phyloP scores from a whole-genome alignment of 768 basidiomycete species.

The Agaricus bisporus region DNA sequence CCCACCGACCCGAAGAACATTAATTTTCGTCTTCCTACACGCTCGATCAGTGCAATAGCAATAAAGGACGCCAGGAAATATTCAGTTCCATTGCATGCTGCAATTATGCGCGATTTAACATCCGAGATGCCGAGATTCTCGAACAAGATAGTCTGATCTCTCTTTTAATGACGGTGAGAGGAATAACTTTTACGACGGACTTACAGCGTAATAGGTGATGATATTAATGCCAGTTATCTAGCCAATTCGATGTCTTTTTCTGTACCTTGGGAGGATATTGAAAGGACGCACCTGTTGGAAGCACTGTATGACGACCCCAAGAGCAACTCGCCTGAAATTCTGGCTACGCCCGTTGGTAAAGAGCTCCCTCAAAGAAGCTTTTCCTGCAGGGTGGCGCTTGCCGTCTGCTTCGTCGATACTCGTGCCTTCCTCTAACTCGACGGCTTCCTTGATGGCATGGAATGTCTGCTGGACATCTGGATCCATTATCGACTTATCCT shows the following conservation, averaged over 20 bases:
- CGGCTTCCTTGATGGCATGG: slow-evolving; percentile 16
- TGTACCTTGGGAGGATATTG: not conserved
- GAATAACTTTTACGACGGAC: not conserved
- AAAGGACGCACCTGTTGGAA: slow-evolving; percentile 45
- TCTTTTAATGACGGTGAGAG: not conserved
- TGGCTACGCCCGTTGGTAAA: slow-evolving; percentile 51
- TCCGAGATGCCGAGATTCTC: slow-evolving; percentile 54
- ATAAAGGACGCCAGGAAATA: slow-evolving; percentile 67
- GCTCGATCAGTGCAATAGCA: slow-evolving; percentile 68
- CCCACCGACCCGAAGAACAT: slow-evolving; percentile 68
- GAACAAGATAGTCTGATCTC: slow-evolving; percentile 44
- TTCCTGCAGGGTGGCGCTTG: slow-evolving; percentile 9
- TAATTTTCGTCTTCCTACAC: slow-evolving; percentile 64
- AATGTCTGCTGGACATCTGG: slow-evolving; percentile 42
- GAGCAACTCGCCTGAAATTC: slow-evolving; percentile 51
- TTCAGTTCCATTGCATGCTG: slow-evolving; percentile 67
- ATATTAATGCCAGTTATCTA: slow-evolving; percentile 59
- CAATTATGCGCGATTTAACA: slow-evolving; percentile 53
- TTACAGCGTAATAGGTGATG: slow-evolving; percentile 50
- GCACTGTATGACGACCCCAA: slow-evolving; percentile 55
- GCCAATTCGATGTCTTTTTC: not conserved
- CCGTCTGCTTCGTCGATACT: not conserved
- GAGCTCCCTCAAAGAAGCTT: slow-evolving; percentile 43
- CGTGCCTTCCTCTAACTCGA: slow-evolving; percentile 6
- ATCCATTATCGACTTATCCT: slow-evolving; percentile 43